Conservation (phyloP, 192 early-diverging fungal genomes). For the Diversispora epigaea region DNA sequence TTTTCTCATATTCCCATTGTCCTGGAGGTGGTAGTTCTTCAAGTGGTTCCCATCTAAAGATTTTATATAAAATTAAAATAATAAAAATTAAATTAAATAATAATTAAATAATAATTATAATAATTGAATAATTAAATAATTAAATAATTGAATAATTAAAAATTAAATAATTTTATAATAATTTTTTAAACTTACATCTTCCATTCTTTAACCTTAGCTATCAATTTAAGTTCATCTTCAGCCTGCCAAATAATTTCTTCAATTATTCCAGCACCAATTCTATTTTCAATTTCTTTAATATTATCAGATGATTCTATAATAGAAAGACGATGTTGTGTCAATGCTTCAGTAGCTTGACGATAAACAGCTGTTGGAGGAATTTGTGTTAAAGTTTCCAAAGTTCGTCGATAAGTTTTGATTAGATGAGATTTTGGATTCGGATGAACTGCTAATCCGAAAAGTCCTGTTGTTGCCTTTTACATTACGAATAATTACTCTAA, state of each 20-base stretch:
- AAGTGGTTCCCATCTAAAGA: slow-evolving; percentile 23
- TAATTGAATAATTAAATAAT: background rate
- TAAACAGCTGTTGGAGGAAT: slow-evolving; percentile 77
- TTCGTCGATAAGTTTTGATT: slow-evolving; percentile 77
- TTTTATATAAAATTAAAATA: background rate
- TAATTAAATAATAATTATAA: background rate
- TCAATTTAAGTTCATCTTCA: slow-evolving; percentile 82
- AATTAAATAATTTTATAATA: background rate
- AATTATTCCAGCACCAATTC: slow-evolving; percentile 79
- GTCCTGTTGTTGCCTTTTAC: slow-evolving; percentile 64
- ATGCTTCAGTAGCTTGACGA: slow-evolving; percentile 76
- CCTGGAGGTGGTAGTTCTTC: slow-evolving; percentile 1
- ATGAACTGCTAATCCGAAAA: slow-evolving; percentile 85
- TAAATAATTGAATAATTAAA: no score
- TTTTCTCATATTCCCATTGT: slow-evolving; percentile 6
- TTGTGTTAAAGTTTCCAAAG: slow-evolving; percentile 67
- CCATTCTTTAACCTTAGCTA: slow-evolving; percentile 83
- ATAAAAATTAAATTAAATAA: background rate
- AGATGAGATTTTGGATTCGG: slow-evolving; percentile 83
- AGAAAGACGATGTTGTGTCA: slow-evolving; percentile 73
- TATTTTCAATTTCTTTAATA: slow-evolving; percentile 72
- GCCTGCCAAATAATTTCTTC: slow-evolving; percentile 91
- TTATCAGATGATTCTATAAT: slow-evolving; percentile 76
- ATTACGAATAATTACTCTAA: background rate
- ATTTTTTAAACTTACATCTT: slow-evolving; percentile 58